Evolutionary conservation across 2,329 filamentous ascomycete genomes (phyloP).

Genomic region (Ceratocystis variospora): DNA sequence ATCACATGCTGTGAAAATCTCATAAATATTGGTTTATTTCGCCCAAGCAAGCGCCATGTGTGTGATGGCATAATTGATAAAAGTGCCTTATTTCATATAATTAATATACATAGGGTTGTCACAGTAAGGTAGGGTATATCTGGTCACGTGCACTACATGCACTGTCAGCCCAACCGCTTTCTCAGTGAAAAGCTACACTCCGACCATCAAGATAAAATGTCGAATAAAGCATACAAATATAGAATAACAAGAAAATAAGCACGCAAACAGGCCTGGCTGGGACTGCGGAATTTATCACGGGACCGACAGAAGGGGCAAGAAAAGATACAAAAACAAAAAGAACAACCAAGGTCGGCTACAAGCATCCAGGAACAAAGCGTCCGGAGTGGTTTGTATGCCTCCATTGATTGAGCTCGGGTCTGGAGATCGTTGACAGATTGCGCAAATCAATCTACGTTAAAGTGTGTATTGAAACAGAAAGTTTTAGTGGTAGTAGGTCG

Average conservation of each 20-base stretch:
- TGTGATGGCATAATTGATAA: neutral
- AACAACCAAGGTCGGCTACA: neutral
- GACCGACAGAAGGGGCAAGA: conserved; percentile 5
- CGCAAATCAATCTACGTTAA: neutral
- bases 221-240: conserved; percentile 6
- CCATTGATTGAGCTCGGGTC: neutral
- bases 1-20: neutral
- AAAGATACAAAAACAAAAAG: neutral
- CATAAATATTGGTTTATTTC: neutral
- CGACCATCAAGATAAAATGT: neutral
- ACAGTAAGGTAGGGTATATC: neutral
- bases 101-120: neutral
- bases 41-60: neutral
- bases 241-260: conserved; percentile 5
- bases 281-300: conserved; percentile 10
- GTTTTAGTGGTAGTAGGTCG: conserved; percentile 16
- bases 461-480: conserved; percentile 17
- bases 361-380: neutral
- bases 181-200: neutral
- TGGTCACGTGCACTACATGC: neutral
- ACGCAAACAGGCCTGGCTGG: conserved; percentile 14
- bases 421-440: neutral
- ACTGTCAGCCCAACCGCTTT: neutral
- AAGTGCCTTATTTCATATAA: neutral
- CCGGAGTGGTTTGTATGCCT: no score